Evolutionary conservation across 2,329 filamentous ascomycete genomes (phyloP), one percentile per base, ranked within the genome.

Genomic region (Penicillium expansum): DNA sequence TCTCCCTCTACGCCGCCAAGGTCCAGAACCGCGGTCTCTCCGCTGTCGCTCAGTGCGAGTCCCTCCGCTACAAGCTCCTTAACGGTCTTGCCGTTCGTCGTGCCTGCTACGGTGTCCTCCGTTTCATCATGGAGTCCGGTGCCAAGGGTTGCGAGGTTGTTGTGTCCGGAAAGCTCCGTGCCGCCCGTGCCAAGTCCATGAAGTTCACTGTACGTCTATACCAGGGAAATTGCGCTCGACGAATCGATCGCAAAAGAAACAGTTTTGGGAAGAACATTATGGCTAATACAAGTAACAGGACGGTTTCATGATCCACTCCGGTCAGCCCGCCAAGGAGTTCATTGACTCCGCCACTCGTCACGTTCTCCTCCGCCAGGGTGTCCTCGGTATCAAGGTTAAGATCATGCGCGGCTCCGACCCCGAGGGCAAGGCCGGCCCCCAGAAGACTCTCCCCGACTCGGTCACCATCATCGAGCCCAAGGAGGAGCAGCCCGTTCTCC

Each of bases 261-360:
- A 13, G 7, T 18, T 44, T 18, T 24, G 20, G 14, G 16, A 43
- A 35, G 29, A 33, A 52, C n/a, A 24, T 47, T 7, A 33, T 35
- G n/a, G 44, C 57, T 63, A 64, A 62, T 22, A 27, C 2, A 48
- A 45, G 56, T 51, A 58, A 47, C 60, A 86, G 85, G 86, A 99
- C 82, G 94, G 94, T 79, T 99, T 99, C 91, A 99, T 99, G 94
- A 99, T 99, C 83, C 94, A 99, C 91, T 99, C 94, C 76, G 94
- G 94, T 83, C 94, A 99, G 82, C 94, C 94, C 76, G 94, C 93
- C 77, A 93, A 95, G 83, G 94, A 99, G 84, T 99, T 99, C 85
- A 99, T 99, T 80, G 94, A 99, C 86, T 86, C 83, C 75, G 95
- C 95, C 72, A 97, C 94, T 76, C 94, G 94, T 74, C 94, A 99